Base-by-base conservation (phyloP, 1,284 basidiomycete species). In the Cryptococcus sp. region DNA sequence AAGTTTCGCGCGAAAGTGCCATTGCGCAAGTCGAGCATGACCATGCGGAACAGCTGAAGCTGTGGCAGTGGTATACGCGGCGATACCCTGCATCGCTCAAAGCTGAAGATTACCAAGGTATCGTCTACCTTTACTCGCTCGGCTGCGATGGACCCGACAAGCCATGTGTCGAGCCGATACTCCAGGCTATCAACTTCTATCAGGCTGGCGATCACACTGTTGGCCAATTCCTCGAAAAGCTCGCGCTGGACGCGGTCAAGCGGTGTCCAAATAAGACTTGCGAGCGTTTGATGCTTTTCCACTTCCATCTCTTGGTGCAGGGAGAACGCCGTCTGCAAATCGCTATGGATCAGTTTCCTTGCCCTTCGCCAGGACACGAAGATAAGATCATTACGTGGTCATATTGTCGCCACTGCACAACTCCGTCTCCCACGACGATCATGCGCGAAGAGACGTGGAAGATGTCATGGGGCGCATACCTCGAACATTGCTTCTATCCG, bases 381-480 rank as follows among this genome's bases (percentile, higher is more conserved):
- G 88, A 93, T 59, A 82, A 87, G 56, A 88, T 96, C 68, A 90
- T 91, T 48, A 95, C 93, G 11, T 97, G 93, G 92, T 93, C 89
- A 74, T 88, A 88, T 49, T 97, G 94, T 80, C 86, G 89, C 46
- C 79, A 88, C 11, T 95, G 93, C 72, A 86, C 86, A 6, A 86
- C 84, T 3, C 87, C 87, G 5, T 93, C 93, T 19, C 90, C 91
- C 0, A 91, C 94, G 73, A 90, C 92, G 56, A 88, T 88, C 19
- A 87, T 98, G 44, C 93, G 92, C 1, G 88, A 92, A 65, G 93
- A 97, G 73, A 93, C 94, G 80, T 91, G 93, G 78, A 80, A 78
- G 53, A 72, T 79, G 64, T 79, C 78, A 3, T 80, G 78, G 77
- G 77, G 78, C 0, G 65, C 77, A 17, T 80, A 79, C 51, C 70